Base-by-base conservation (phyloP, 169 alveolate species). In the Babesia divergens region DNA sequence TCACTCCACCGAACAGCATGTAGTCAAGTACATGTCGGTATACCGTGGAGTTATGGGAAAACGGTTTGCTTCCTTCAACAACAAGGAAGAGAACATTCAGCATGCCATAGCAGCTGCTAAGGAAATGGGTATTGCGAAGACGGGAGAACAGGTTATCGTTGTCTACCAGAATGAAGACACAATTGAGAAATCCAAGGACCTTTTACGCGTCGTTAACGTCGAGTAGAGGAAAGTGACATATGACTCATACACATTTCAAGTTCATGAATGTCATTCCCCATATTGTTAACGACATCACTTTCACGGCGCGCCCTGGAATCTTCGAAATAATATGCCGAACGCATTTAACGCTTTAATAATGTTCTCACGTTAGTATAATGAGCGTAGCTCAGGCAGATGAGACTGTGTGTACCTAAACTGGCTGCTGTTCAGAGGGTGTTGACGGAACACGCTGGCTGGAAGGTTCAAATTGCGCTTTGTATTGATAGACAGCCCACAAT, bases 11-110 rank as follows among this genome's bases (percentile, higher is more conserved):
- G 85, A 92, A 32, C 94, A 81, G 50, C 93, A 93, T 68, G 94
- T 94, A 28, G 93, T 92, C 64, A 95, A 94, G 74, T 95, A 95
- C 74, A 74, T 96, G 90, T 92, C 90, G 55, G 91, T 93, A 44
- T 88, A 92, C 55, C 94, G 98, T 49, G 99, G 99, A n/a, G 96
- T 93, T 20, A 84, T 91, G 29, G 94, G 97, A 11, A 90, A 93
- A 56, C 91, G 94, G 82, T 91, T 96, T 42, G 94, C 95, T 47
- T 87, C 97, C 22, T 91, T 91, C 83, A 83, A 89, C 74, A 97
- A 95, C 72, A 92, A 94, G 26, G 97, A 95, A 38, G 91, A 64
- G 34, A 89, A 94, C 38, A 72, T 95, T 42, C 84, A 91, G 60
- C 84, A 84, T 55, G 97, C 97, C 9, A 68, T 94, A 22, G 90